A percentile compares a stretch with the other conserved stretches of the same genome.
Conservation (phyloP, 1,284 basidiomycete species). For the Sporisorium sorghi region DNA sequence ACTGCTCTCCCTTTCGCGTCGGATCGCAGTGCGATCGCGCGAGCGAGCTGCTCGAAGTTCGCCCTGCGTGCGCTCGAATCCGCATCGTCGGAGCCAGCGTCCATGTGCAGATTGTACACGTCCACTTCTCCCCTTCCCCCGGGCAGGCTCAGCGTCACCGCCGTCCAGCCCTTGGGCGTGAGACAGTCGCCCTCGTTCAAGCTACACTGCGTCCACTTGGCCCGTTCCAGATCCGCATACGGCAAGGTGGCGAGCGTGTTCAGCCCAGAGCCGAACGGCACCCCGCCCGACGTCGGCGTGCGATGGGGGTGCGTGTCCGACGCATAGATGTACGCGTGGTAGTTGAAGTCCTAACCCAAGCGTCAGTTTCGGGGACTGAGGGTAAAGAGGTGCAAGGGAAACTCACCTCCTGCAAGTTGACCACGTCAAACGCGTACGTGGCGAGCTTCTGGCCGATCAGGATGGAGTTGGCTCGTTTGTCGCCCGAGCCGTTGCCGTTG, state of each 20-base stretch:
- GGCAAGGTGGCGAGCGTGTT: slow-evolving; percentile 31
- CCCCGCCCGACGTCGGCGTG: slow-evolving; percentile 25
- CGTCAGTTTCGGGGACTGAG: no score
- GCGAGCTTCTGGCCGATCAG: slow-evolving; percentile 19
- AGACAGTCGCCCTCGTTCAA: slow-evolving; percentile 31
- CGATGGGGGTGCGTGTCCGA: slow-evolving; percentile 27
- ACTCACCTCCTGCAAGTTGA: slow-evolving; percentile 33
- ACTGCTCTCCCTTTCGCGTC: slow-evolving; percentile 19
- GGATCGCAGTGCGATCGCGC: slow-evolving; percentile 19
- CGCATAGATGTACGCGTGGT: slow-evolving; percentile 34
- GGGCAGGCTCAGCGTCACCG: slow-evolving; percentile 19
- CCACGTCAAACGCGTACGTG: slow-evolving; percentile 22
- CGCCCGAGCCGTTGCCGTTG: slow-evolving; percentile 23
- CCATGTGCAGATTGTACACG: slow-evolving; percentile 31
- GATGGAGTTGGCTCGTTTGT: slow-evolving; percentile 27
- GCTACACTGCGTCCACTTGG: slow-evolving; percentile 26
- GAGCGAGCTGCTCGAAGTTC: slow-evolving; percentile 27
- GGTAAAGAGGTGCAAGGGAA: no score
- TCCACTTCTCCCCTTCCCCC: slow-evolving; percentile 18
- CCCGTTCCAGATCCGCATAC: slow-evolving; percentile 13
- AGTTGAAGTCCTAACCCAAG: slow-evolving; percentile 35
- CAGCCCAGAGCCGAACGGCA: slow-evolving; percentile 25
- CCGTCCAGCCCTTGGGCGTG: slow-evolving; percentile 30
- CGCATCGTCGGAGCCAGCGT: slow-evolving; percentile 19
- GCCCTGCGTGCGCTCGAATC: slow-evolving; percentile 21